Base-by-base conservation (phyloP, 805 yeast species). In the Groenewaldozyma tartarivorans region DNA sequence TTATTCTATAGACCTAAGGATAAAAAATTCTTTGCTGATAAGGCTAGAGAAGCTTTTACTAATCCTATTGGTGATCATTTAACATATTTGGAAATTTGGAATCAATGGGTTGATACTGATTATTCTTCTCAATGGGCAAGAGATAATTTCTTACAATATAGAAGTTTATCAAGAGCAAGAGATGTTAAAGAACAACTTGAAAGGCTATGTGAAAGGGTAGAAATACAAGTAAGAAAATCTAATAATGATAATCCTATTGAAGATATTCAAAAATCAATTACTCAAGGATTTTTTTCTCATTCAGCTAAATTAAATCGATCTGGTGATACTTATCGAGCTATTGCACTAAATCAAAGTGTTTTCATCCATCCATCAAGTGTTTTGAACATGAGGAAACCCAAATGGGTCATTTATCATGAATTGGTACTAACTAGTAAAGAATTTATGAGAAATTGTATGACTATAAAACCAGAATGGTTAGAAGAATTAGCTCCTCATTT, bases 331-430 rank as follows among this genome's bases (percentile, higher is more conserved):
- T 86, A 81, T 56, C 69, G 77, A 5, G 69, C 85, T 1, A 59
- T 78, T 26, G 88, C 81, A 47, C 74, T 75, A 26, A 79, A 83
- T 0, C 76, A 60, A 43, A 56, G 79, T 1, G 95, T 88, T 13
- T 75, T 72, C 43, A 71, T 90, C 44, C 96, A 90, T 57, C 98
- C 98, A 1, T 82, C 94, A 2, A 81, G 94, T 45, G 64, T 86
- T 3, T 58, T 90, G 16, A 75, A 71, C 54, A 71, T 72, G 13
- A 64, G 63, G 43, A 72, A 70, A 29, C 83, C 90, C 9, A 90
- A 82, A 45, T 85, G 84, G 61, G 81, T 87, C 35, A 59, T 90
- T 5, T 88, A 85, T 53, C 87, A 87, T 53, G 82, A 87, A 24
- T 68, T 87, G 40, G 73, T 87, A 22, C 68, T 86, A 48, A 90